Evolutionary conservation across 768 basidiomycete species (phyloP).

Genomic region (Mycena amicta): DNA sequence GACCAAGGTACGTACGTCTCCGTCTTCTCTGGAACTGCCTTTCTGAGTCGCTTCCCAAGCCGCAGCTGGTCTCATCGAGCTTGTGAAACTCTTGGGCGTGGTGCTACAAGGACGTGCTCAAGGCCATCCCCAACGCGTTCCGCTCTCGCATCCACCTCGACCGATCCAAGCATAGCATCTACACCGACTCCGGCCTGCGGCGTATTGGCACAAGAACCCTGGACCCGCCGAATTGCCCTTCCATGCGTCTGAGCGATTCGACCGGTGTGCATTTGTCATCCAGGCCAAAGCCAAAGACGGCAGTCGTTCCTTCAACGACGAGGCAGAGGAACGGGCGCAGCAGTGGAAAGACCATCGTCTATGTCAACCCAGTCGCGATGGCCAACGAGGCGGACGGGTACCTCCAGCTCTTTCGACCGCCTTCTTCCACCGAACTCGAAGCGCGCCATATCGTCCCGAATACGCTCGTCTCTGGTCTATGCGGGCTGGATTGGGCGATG

Average conservation of each 20-base stretch:
- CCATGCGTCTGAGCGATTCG: conserved; percentile 89
- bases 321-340: conserved; percentile 35
- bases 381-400: too few relatives aligned
- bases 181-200: conserved; percentile 65
- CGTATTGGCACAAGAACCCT: conserved; percentile 63
- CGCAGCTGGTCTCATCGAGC: conserved; percentile 61
- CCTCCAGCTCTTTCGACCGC: conserved; percentile 81
- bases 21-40: neutral
- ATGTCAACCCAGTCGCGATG: conserved; percentile 84
- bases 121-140: conserved; percentile 71
- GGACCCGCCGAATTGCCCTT: conserved; percentile 73
- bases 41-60: conserved; percentile 42
- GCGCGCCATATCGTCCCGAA: conserved; percentile 80
- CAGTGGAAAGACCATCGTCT: conserved; percentile 66
- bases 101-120: conserved; percentile 92
- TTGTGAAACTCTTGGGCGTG: conserved; percentile 89
- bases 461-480: conserved; percentile 56
- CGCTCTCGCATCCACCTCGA: conserved; percentile 86
- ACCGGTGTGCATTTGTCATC: conserved; percentile 67
- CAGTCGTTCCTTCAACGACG: conserved; percentile 24
- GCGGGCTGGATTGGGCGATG: conserved; percentile 70
- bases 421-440: too few relatives aligned
- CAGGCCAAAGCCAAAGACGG: conserved; percentile 29
- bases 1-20: conserved; percentile 54
- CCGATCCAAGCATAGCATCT: conserved; percentile 80